phyloP scores from a whole-genome alignment of 305 asterid species.

The Lippia alba region DNA sequence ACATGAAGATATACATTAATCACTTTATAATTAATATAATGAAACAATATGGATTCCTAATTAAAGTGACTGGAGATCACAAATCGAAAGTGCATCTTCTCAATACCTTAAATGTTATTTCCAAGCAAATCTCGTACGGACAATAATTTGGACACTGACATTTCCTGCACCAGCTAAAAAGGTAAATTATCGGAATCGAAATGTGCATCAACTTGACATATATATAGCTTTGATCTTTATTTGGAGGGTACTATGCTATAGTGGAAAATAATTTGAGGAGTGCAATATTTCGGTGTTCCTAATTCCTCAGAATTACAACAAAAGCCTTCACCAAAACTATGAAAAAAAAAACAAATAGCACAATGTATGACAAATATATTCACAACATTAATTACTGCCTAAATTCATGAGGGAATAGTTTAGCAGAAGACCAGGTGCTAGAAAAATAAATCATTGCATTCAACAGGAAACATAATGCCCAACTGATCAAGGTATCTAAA shows the following conservation, averaged over 20 bases:
- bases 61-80: not conserved
- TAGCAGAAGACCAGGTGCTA: not conserved
- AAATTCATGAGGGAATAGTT: not conserved
- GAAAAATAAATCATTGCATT: not conserved
- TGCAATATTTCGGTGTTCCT: not conserved
- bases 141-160: constrained; percentile 32
- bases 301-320: not conserved
- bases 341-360: not conserved
- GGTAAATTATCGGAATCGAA: not conserved
- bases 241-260: not conserved
- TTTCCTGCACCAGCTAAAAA: constrained; percentile 29
- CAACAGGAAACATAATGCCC: not conserved
- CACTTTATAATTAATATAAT: constrained; percentile 9
- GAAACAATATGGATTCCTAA: not conserved
- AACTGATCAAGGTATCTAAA: not conserved
- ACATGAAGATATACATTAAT: constrained; percentile 9
- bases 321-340: not conserved
- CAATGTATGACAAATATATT: not conserved
- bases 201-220: constrained; percentile 10
- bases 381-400: not conserved
- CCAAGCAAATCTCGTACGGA: constrained; percentile 33
- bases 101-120: constrained; percentile 16
- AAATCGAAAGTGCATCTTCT: constrained; percentile 8
- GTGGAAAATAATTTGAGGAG: not conserved
- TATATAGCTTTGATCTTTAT: not conserved